Percentiles rank a stretch among this genome's conserved stretches.
Evolutionary conservation across 1,139 yeast genomes (phyloP).

Genomic region (Groenewaldozyma sp.): DNA sequence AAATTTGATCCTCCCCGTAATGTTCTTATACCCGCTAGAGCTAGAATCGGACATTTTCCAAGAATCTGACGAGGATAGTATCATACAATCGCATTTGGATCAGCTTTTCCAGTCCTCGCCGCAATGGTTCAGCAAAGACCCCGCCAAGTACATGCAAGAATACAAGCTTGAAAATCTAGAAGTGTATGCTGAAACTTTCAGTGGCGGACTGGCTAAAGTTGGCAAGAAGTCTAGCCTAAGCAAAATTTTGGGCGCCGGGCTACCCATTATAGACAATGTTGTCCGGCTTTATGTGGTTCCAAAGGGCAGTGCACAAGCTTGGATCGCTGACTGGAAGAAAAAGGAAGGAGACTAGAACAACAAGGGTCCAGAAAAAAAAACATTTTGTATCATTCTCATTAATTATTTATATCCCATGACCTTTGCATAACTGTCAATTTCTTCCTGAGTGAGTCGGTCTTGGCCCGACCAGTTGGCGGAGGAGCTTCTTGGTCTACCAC

Average conservation of each 20-base stretch:
- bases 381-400: conserved; percentile 1
- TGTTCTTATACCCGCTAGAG: conserved; percentile 73
- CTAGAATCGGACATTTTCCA: conserved; percentile 79
- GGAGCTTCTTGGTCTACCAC: conserved; percentile 49
- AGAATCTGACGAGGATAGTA: conserved; percentile 59
- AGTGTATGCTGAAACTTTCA: conserved; percentile 69
- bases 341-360: conserved; percentile 27
- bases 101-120: conserved; percentile 54
- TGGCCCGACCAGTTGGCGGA: conserved; percentile 45
- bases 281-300: conserved; percentile 76
- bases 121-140: conserved; percentile 52
- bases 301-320: conserved; percentile 49
- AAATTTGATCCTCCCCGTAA: conserved; percentile 69
- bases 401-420: conserved; percentile 42
- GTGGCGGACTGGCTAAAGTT: conserved; percentile 79
- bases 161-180: conserved; percentile 55
- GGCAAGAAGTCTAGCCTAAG: conserved; percentile 69
- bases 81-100: conserved; percentile 33
- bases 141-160: conserved; percentile 19
- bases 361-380: conserved; percentile 8
- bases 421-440: conserved; percentile 42
- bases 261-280: conserved; percentile 72
- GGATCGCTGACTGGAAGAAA: conserved; percentile 61
- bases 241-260: conserved; percentile 53
- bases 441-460: conserved; percentile 39